Percentiles rank a stretch among this genome's conserved stretches.
These are phyloP conservation scores for Trichoderma guizhouense DNA, from an alignment of 2,329 filamentous ascomycete species.

Conservation along the genomic window DNA sequence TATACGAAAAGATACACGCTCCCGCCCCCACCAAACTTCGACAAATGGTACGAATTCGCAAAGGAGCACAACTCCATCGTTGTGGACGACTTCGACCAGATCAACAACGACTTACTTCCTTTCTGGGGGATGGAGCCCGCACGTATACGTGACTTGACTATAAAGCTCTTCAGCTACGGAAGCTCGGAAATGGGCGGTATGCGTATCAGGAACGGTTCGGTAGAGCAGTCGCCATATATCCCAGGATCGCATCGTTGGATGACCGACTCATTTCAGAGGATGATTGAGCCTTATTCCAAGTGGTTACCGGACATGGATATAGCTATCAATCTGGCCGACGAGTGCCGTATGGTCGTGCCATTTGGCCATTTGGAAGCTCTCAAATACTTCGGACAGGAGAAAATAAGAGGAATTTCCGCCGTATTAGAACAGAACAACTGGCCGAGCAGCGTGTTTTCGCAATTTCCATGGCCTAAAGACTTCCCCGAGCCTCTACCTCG, in stretches of 20 bases:
- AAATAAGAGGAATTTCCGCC: background rate
- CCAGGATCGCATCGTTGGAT: constrained; percentile 34
- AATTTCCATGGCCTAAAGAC: constrained; percentile 21
- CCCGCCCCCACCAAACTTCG: constrained; percentile 72
- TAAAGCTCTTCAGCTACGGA: constrained; percentile 31
- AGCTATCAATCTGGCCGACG: constrained; percentile 70
- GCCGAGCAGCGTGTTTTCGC: background rate
- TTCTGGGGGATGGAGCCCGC: constrained; percentile 71
- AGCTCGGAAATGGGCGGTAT: constrained; percentile 40
- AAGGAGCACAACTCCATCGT: constrained; percentile 57
- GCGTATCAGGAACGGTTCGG: constrained; percentile 60
- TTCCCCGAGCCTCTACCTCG: constrained; percentile 17
- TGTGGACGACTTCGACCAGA: constrained; percentile 74
- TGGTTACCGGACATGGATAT: constrained; percentile 76
- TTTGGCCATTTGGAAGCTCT: constrained; percentile 55
- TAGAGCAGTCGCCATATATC: constrained; percentile 37
- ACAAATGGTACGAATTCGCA: constrained; percentile 77
- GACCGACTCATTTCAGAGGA: constrained; percentile 46
- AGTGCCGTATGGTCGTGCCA: constrained; percentile 55
- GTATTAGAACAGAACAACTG: background rate
- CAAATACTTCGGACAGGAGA: constrained; percentile 53
- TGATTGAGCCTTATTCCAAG: constrained; percentile 65
- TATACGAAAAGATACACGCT: constrained; percentile 49
- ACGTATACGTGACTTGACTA: constrained; percentile 56
- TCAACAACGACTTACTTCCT: constrained; percentile 67